These are phyloP conservation scores for Eragrostis curvula DNA, from an alignment of 176 grass and related monocot species.

Conservation along the genomic window DNA sequence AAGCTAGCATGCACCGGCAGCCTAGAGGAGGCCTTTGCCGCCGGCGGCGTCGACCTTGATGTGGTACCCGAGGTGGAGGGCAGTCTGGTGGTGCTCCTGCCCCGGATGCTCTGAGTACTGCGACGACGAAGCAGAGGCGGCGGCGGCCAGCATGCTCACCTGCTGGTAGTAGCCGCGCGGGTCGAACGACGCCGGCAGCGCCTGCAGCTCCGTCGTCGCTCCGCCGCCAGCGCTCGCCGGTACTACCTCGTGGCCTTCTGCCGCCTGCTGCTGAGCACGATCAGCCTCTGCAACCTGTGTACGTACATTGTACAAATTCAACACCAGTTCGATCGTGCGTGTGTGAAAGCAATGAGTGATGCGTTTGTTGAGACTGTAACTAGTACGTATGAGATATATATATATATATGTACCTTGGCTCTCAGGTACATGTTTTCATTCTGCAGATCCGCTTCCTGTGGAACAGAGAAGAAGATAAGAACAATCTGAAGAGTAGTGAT, in stretches of 20 bases:
- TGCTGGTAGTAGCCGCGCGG: slow-evolving; percentile 67
- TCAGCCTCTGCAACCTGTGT: slow-evolving; percentile 64
- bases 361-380: no score
- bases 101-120: slow-evolving; percentile 47
- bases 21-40: slow-evolving; percentile 65
- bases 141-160: slow-evolving; percentile 56
- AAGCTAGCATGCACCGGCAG: not conserved
- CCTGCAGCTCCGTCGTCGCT: slow-evolving; percentile 51
- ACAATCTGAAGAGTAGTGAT: not conserved
- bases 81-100: slow-evolving; percentile 62
- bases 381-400: no score
- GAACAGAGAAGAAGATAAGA: no score
- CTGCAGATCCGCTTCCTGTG: slow-evolving; percentile 69
- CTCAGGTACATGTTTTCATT: slow-evolving; percentile 70
- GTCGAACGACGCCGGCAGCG: slow-evolving; percentile 64
- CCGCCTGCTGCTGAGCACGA: slow-evolving; percentile 43
- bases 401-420: no score
- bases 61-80: slow-evolving; percentile 85
- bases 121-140: slow-evolving; percentile 4
- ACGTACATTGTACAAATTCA: not conserved
- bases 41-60: slow-evolving; percentile 54
- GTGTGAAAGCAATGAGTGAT: not conserved
- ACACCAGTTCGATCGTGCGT: not conserved
- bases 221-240: not conserved
- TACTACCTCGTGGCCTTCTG: slow-evolving; percentile 33